phyloP scores from a whole-genome alignment of 345 rosid genomes.

The Hibiscus trionum region DNA sequence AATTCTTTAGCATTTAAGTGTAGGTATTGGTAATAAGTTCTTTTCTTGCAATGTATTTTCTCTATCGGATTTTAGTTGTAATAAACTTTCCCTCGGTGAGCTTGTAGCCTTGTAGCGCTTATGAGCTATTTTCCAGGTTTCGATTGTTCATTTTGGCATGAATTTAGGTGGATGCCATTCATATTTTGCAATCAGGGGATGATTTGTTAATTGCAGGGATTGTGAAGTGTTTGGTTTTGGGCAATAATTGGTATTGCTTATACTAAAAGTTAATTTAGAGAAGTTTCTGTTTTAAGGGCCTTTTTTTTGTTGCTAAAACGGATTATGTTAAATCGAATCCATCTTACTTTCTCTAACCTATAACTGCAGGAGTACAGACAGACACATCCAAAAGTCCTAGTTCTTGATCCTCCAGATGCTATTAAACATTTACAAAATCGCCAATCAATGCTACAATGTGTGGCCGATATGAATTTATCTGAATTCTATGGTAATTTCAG shows the following conservation, averaged over 20 bases:
- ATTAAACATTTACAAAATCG: constrained; percentile 65
- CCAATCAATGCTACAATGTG: constrained; percentile 76
- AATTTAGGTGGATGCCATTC: neutral
- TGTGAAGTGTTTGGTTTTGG: neutral
- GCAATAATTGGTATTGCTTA: too few relatives aligned
- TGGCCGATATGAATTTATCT: constrained; percentile 66
- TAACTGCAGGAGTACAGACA: constrained; percentile 48
- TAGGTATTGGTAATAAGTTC: neutral
- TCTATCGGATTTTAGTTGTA: neutral
- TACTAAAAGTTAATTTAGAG: too few relatives aligned
- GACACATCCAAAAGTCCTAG: constrained; percentile 70
- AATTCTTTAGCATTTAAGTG: neutral
- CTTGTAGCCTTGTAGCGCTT: neutral
- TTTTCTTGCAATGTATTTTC: too few relatives aligned
- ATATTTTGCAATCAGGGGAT: neutral
- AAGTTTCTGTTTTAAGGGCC: neutral
- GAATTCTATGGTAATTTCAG: constrained; percentile 31
- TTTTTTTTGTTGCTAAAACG: neutral
- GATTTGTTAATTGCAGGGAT: neutral
- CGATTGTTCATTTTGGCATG: neutral
- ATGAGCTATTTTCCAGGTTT: neutral
- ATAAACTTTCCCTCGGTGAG: neutral
- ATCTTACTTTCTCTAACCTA: neutral
- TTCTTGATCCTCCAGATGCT: constrained; percentile 80
- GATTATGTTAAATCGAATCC: neutral